Conservation (phyloP, 352 stramenopile genomes). For the Globisporangium cystogenes region DNA sequence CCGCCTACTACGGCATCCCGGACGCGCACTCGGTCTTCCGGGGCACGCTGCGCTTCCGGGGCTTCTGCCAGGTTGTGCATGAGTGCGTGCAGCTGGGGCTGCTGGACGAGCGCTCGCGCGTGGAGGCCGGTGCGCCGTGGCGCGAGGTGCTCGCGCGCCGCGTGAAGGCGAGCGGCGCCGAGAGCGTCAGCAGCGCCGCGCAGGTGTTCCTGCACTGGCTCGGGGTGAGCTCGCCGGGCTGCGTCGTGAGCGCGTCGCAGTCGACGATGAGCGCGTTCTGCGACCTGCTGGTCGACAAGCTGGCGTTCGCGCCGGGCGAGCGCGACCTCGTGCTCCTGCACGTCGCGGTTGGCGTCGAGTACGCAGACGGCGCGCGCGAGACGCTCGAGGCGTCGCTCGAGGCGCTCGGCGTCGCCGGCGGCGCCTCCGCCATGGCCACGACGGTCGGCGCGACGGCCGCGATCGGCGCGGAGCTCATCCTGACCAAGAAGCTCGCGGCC, state of each 20-base stretch:
- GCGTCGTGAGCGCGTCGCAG: conserved; percentile 15
- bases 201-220: conserved; percentile 35
- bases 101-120: conserved; percentile 30
- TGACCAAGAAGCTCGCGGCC: conserved; percentile 36
- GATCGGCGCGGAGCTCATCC: conserved; percentile 68
- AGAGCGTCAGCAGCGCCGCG: conserved; percentile 12
- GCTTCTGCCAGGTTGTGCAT: conserved; percentile 67
- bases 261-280: conserved; percentile 34
- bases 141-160: conserved; percentile 32
- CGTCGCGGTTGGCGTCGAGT: conserved; percentile 32
- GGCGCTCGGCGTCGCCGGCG: conserved; percentile 33
- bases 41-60: conserved; percentile 80
- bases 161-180: conserved; percentile 14
- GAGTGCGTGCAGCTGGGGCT: conserved; percentile 68
- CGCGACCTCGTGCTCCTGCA: conserved; percentile 76
- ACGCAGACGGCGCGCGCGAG: conserved; percentile 34
- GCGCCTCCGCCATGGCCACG: conserved; percentile 77
- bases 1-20: conserved; percentile 74
- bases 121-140: conserved; percentile 26
- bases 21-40: conserved; percentile 65
- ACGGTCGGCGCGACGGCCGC: conserved; percentile 83
- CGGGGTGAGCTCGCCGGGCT: conserved; percentile 15
- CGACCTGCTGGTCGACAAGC: conserved; percentile 46
- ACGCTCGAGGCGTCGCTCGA: conserved; percentile 50
- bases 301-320: conserved; percentile 56